Base-by-base conservation (phyloP, 306 rosid species). In the Ceratonia siliqua region DNA sequence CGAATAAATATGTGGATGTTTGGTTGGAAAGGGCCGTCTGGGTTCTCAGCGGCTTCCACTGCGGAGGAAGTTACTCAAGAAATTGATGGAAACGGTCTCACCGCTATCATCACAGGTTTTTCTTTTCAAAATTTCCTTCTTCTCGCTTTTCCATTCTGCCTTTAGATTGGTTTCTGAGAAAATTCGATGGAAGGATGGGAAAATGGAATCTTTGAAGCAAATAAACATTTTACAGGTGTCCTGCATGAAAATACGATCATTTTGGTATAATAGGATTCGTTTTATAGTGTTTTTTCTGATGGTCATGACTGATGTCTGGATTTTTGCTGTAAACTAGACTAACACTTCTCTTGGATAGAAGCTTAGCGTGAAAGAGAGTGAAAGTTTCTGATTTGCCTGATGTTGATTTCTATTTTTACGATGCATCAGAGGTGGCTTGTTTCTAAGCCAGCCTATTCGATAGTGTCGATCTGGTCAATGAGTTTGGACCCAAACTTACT, bases 11-110 rank as follows among this genome's bases (percentile, higher is more conserved):
- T 90, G 96, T 89, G 89, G 94, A 13, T 85, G 65, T 28, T 87
- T 18, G 53, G 87, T 28, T 76, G 86, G 82, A 87, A 73, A 28
- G 94, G 91, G 21, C 21, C 79, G 45, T 91, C 97, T 0, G 92
- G 92, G 15, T 91, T 91, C 80, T 87, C 97, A n/a, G 82, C 89
- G 15, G 74, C 92, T 33, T 87, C 92, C 69, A 89, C 97, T 0
- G 97, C 97, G 20, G 92, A 91, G 49, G 76, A 87, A 74, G 91
- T 87, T 50, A 91, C 94, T 64, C 62, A 79, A 42, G 92, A 91
- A 48, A 83, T 87, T 13, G 79, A 85, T 81, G 92, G 82, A 64
- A 66, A 73, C 12, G 78, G 67, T 61, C 89, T 91, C 88, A 89
- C 91, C 21, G 97, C 92, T 80, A 79, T 91, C 83, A 81, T 91